Evolutionary conservation across 1,139 yeast species (phyloP), one percentile per base, ranked within the genome.

Genomic region (Yamadazyma mexicana): DNA sequence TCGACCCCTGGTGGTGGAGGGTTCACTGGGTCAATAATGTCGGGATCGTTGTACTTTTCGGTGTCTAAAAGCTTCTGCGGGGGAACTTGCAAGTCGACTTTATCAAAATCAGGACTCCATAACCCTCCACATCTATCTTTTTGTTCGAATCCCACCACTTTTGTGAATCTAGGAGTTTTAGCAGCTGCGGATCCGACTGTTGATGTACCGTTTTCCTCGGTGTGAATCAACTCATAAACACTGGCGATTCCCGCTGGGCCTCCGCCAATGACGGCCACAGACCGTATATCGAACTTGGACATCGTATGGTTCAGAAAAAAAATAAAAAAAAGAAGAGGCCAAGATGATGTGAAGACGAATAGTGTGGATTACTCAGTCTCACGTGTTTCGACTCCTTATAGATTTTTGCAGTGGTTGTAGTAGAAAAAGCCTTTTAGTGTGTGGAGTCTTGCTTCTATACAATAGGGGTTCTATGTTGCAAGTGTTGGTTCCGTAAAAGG

Each of bases 161-260:
- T 52, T 14, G 56, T 41, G 41, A 66, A 66, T 31, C 52, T 54
- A 1, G 55, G 51, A 18, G 50, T 30, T 8, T 34, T 30, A 2
- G 64, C 44, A 20, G 12, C 31, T 35, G 5, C 31, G 39, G 8
- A 43, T 35, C 28, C 37, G 3, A 27, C 33, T 2, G 64, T 64
- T 3, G 67, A 56, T 2, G 48, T 40, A 1, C 72, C 70, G 37
- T 65, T 63, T 33, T 45, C 47, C 34, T 52, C 52, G 2, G 69
- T 63, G 46, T 66, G 71, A 6, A 61, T 49, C 31, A 66, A 51
- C 45, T 66, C 72, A 41, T 64, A 65, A 11, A 65, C 48, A 1
- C 69, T 49, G 12, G 70, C 70, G 29, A 66, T 48, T 1, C 72
- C 72, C 2, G 60, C 66, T 1, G 71, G 72, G 6, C 72, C 72